Base-by-base conservation (phyloP, 495 filamentous ascomycete species). In the Trichocladium uniseriatum region DNA sequence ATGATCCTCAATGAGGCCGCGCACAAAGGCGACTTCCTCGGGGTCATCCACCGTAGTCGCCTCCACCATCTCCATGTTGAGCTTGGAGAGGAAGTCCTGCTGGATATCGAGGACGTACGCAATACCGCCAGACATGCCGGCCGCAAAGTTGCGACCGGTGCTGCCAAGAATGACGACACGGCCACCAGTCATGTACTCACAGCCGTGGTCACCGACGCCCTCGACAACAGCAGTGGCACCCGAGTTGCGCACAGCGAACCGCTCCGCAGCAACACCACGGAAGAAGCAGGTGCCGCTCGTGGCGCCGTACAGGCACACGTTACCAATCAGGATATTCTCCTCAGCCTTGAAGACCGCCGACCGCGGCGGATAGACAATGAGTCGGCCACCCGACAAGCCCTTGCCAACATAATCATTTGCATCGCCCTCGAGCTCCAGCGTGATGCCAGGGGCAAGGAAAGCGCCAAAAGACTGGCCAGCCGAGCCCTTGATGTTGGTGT, bases 141-240 rank as follows among this genome's bases (percentile, higher is more conserved):
- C 92, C 60, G 94, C 92, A 60, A 99, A 99, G 77, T 99, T 99
- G 54, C 92, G 92, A n/a, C 92, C 92, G 59, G 88, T 95, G 59
- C 83, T 80, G 49, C 92, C 92, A 38, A 99, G 76, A 52, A 94
- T 75, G 49, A 99, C 72, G 32, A 97, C 80, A 63, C 94, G 88
- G 61, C 92, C 92, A 61, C 92, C 92, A 51, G 92, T 98, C 92
- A 99, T 99, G 78, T 99, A 99, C 73, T 99, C 92, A 63, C 91
- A 97, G 40, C 91, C 89, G 63, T 99, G 92, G 65, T 99, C 92
- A 74, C 92, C 92, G 45, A 95, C 81, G 69, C 94, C 92, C 71
- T 99, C 92, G 55, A 97, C 91, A 54, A 99, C 87, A 27, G 94
- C 92, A 24, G 84, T 97, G 37, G 87, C 92, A 64, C 92, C 92